Conservation (phyloP, 148 eudicot species). For the Camellia sinensis region DNA sequence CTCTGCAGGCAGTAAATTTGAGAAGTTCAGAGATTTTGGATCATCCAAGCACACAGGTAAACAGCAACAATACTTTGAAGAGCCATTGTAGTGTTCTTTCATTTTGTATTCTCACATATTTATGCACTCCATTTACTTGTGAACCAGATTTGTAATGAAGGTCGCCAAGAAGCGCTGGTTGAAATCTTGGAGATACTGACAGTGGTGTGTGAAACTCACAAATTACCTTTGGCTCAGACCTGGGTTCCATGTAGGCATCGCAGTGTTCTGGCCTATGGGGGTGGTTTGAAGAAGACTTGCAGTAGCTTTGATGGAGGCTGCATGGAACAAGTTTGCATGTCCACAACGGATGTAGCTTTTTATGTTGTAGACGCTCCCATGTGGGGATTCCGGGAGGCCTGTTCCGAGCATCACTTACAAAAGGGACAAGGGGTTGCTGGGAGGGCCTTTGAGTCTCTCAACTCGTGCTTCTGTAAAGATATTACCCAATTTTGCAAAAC, state of each 20-base stretch:
- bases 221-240: constrained; percentile 91
- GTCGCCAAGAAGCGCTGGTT: constrained; percentile 83
- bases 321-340: constrained; percentile 92
- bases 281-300: constrained; percentile 79
- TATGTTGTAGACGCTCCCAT: constrained; percentile 84
- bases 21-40: constrained; percentile 84
- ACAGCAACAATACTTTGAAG: constrained; percentile 5
- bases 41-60: constrained; percentile 73
- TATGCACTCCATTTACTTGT: constrained; percentile 16
- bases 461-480: constrained; percentile 69
- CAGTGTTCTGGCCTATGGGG: constrained; percentile 76
- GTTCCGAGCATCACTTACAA: constrained; percentile 91
- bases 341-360: constrained; percentile 84
- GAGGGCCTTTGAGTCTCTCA: constrained; percentile 62
- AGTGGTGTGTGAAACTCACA: constrained; percentile 78
- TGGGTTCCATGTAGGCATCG: constrained; percentile 96
- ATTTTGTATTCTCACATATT: constrained; percentile 9
- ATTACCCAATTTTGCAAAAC: constrained; percentile 66
- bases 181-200: constrained; percentile 84
- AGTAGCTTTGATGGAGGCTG: constrained; percentile 95
- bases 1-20: constrained; percentile 84
- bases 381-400: constrained; percentile 97
- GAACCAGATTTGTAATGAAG: constrained; percentile 81
- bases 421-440: constrained; percentile 97
- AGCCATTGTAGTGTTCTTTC: constrained; percentile 5